These are phyloP conservation scores for Cruciata laevipes DNA, from an alignment of 257 asterid species.

Conservation along the genomic window DNA sequence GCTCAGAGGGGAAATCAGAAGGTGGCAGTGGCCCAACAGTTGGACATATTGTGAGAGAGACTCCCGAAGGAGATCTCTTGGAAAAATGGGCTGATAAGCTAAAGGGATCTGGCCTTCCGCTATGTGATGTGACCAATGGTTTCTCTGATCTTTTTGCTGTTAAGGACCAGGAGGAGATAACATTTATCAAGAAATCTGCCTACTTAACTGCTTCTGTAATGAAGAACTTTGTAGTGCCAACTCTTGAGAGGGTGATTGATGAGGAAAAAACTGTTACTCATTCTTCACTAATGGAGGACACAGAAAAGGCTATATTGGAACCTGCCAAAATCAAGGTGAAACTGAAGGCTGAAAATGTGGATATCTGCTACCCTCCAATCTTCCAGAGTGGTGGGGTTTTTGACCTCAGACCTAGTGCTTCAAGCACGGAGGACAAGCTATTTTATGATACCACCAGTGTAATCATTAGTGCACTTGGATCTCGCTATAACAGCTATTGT, in stretches of 20 bases:
- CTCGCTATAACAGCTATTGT: constrained; percentile 69
- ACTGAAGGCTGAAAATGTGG: constrained; percentile 67
- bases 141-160: constrained; percentile 57
- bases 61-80: constrained; percentile 56
- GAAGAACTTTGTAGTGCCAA: constrained; percentile 63
- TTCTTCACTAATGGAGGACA: constrained; percentile 55
- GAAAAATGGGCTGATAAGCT: constrained; percentile 53
- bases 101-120: constrained; percentile 33
- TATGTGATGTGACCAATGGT: constrained; percentile 51
- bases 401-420: constrained; percentile 67
- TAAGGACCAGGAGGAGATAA: constrained; percentile 49
- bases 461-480: constrained; percentile 65
- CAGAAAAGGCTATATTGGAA: constrained; percentile 63
- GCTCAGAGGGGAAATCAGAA: constrained; percentile 26
- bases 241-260: constrained; percentile 50
- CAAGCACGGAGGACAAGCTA: constrained; percentile 50
- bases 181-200: constrained; percentile 56
- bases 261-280: constrained; percentile 73
- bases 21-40: constrained; percentile 24
- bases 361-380: constrained; percentile 82
- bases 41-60: constrained; percentile 52
- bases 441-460: constrained; percentile 55
- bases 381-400: constrained; percentile 76
- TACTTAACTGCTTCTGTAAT: constrained; percentile 48
- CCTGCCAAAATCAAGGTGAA: constrained; percentile 58